Conservation (phyloP, 345 rosid genomes). For the Psidium guajava region DNA sequence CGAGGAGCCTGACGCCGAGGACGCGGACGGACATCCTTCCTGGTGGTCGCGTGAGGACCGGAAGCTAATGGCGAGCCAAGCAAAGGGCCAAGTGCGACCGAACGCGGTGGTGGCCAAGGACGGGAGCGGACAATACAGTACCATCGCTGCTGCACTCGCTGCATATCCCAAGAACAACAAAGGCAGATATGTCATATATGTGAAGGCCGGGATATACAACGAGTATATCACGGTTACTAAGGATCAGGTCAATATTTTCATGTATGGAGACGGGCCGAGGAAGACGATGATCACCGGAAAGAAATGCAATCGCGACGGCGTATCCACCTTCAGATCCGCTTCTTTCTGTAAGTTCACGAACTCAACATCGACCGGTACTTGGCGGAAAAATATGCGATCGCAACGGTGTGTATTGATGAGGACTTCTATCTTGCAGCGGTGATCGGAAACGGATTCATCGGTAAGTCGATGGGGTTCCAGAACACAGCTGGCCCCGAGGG, state of each 20-base stretch:
- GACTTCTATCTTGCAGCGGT: conserved; percentile 18
- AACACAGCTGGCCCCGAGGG: conserved; percentile 45
- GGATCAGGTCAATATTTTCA: conserved; percentile 37
- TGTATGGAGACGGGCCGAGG: conserved; percentile 70
- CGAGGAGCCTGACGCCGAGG: not conserved
- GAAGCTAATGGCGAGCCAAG: conserved; percentile 12
- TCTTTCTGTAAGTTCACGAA: conserved; percentile 16
- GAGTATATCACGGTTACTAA: conserved; percentile 34
- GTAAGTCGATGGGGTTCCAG: conserved; percentile 39
- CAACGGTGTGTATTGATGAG: not conserved
- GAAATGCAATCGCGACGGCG: conserved; percentile 22
- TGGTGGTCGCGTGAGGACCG: conserved; percentile 30
- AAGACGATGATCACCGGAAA: conserved; percentile 47
- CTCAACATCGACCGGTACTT: not conserved
- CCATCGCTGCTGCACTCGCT: conserved; percentile 26
- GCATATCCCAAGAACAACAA: conserved; percentile 18
- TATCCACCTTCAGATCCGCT: conserved; percentile 43
- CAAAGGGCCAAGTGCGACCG: conserved; percentile 7
- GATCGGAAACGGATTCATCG: conserved; percentile 26
- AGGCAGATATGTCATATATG: conserved; percentile 45
- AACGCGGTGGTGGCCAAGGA: conserved; percentile 39
- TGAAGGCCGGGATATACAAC: conserved; percentile 53
- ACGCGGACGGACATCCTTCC: conserved; percentile 4
- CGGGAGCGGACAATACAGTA: conserved; percentile 34
- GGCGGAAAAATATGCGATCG: not conserved